Evolutionary conservation across 495 filamentous ascomycete genomes (phyloP).

Genomic region (Tuber umbilicatum): DNA sequence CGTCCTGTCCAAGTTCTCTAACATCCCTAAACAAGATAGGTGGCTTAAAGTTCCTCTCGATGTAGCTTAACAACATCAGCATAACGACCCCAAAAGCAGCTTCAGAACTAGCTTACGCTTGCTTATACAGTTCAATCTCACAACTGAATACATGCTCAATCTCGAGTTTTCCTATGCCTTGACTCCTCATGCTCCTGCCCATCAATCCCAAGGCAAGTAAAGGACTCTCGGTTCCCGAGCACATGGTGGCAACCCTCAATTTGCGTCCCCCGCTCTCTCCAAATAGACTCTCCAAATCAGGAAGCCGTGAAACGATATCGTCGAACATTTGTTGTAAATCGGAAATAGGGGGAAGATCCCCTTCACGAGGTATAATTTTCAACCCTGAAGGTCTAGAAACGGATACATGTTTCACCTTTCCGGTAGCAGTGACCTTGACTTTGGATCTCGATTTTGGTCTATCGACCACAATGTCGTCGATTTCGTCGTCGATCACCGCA

Average conservation of each 20-base stretch:
- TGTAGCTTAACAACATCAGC: constrained; percentile 45
- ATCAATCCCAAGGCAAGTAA: constrained; percentile 59
- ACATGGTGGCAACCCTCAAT: constrained; percentile 66
- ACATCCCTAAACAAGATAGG: constrained; percentile 64
- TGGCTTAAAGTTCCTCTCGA: constrained; percentile 64
- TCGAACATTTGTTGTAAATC: constrained; percentile 43
- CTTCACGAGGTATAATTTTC: constrained; percentile 26
- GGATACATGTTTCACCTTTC: constrained; percentile 23
- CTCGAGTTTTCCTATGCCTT: constrained; percentile 40
- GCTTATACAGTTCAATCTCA: constrained; percentile 72
- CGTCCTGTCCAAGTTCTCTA: constrained; percentile 49
- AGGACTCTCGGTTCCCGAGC: constrained; percentile 76
- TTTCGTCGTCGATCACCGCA: constrained; percentile 23
- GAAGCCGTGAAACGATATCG: constrained; percentile 36
- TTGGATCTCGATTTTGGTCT: constrained; percentile 21
- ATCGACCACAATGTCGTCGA: constrained; percentile 8
- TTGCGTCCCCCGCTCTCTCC: constrained; percentile 44
- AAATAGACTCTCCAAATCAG: constrained; percentile 39
- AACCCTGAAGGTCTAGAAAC: constrained; percentile 17
- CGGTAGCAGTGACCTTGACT: constrained; percentile 14
- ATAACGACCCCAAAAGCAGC: background rate
- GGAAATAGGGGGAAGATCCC: constrained; percentile 42
- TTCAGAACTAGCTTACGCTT: constrained; percentile 49
- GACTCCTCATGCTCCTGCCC: constrained; percentile 42
- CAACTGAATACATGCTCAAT: constrained; percentile 67